phyloP scores from a whole-genome alignment of 164 flowering plant species.

The Chimonanthus praecox region DNA sequence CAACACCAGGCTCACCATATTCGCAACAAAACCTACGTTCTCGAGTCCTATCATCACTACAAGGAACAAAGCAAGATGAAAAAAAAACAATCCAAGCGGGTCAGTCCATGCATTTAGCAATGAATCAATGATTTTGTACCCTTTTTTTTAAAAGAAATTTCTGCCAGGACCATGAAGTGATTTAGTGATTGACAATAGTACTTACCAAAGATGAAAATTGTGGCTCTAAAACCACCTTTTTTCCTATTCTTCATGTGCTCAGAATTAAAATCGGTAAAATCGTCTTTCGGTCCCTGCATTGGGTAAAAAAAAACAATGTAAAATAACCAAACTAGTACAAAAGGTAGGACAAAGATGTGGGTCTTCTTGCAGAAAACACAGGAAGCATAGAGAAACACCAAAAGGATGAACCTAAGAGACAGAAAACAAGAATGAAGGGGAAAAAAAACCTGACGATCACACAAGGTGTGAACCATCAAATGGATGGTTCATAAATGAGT shows the following conservation, averaged over 20 bases:
- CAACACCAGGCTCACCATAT: constrained; percentile 45
- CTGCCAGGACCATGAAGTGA: neutral
- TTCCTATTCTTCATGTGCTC: neutral
- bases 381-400: neutral
- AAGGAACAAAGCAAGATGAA: neutral
- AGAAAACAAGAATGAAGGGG: no score
- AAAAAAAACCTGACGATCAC: neutral
- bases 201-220: constrained; percentile 5
- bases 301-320: neutral
- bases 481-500: neutral
- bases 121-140: neutral
- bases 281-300: neutral
- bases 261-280: neutral
- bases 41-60: constrained; percentile 41
- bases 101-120: neutral
- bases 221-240: constrained; percentile 2
- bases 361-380: neutral
- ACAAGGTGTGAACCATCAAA: neutral
- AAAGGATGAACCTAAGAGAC: neutral
- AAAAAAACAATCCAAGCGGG: neutral
- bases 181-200: neutral
- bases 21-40: constrained; percentile 58
- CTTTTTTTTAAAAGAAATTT: neutral
- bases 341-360: neutral
- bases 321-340: neutral